These are phyloP conservation scores for Lablab purpureus DNA, from an alignment of 306 rosid genomes.

Conservation along the genomic window DNA sequence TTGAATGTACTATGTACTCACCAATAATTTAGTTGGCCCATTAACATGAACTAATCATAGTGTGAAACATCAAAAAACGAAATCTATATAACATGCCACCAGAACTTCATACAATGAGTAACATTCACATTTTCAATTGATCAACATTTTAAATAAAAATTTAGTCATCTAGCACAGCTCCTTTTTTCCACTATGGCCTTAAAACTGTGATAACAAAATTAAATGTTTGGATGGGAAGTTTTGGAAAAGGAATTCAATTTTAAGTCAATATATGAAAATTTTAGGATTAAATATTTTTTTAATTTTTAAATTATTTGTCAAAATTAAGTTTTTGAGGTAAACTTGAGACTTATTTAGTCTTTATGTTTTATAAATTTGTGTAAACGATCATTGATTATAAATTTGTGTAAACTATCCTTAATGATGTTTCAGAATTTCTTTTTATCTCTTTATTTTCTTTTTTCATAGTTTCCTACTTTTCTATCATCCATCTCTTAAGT, in stretches of 20 bases:
- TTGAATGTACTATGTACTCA: too few species aligned
- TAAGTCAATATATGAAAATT: background rate
- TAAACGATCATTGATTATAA: too few species aligned
- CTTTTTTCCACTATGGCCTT: background rate
- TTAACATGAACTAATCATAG: background rate
- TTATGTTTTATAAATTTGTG: too few species aligned
- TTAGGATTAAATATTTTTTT: too few species aligned
- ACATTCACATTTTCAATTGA: background rate
- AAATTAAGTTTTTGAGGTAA: too few species aligned
- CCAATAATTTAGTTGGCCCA: background rate
- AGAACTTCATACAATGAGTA: background rate
- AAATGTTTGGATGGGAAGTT: background rate
- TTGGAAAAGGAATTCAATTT: background rate
- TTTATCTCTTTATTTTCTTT: too few species aligned
- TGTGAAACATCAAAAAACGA: background rate
- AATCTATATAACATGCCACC: background rate
- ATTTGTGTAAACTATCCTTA: too few species aligned
- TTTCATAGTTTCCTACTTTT: too few species aligned
- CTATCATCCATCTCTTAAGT: too few species aligned
- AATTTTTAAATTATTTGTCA: too few species aligned
- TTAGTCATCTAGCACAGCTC: background rate
- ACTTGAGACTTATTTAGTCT: too few species aligned
- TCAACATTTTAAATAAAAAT: background rate
- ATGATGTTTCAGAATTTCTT: too few species aligned
- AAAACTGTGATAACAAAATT: background rate